Evolutionary conservation across 495 filamentous ascomycete species (phyloP), one percentile per base, ranked within the genome.

Genomic region (Tuber borchii): DNA sequence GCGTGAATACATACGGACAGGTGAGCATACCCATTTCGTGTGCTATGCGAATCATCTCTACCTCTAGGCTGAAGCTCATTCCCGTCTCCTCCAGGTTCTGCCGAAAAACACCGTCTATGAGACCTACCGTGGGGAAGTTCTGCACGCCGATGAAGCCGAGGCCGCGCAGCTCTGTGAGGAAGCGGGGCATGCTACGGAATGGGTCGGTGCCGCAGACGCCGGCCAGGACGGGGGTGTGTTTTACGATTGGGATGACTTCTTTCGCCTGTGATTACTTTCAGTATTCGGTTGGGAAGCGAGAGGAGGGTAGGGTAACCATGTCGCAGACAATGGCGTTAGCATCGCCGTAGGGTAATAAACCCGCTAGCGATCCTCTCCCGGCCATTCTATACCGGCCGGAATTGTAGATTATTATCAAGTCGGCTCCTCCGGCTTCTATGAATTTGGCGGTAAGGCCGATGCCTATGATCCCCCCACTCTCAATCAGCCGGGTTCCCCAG

Each of bases 351-450:
- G 90, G 90, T 87, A 93, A 89, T 71, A 93, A 82, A 0, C 90
- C 91, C 0, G 90, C 90, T n/a, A 92, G 84, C 9, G 90, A 91
- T 1, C 90, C 90, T 34, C 88, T 84, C 2, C 90, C 90, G 4
- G 90, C 90, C 91, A 93, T 92, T 45, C 90, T 90, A 84, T 90
- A 93, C 39, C 90, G 88, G 2, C 90, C 91, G 48, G 87, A 89
- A 84, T 92, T 92, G 85, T 92, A 92, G 83, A 92, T 85, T 74
- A 92, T 87, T 74, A 92, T 90, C 40, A 92, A 86, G 77, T 92
- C 90, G 71, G 85, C 87, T 75, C 90, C 90, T 76, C 90, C 90
- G 45, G 87, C 85, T 82, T 92, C 90, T 81, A 91, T 85, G 78
- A 87, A 89, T 80, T 93, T 92, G 76, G 91, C 90, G 1, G 90